Conservation (phyloP, 331 rosid species). For the Spiraea crenata region DNA sequence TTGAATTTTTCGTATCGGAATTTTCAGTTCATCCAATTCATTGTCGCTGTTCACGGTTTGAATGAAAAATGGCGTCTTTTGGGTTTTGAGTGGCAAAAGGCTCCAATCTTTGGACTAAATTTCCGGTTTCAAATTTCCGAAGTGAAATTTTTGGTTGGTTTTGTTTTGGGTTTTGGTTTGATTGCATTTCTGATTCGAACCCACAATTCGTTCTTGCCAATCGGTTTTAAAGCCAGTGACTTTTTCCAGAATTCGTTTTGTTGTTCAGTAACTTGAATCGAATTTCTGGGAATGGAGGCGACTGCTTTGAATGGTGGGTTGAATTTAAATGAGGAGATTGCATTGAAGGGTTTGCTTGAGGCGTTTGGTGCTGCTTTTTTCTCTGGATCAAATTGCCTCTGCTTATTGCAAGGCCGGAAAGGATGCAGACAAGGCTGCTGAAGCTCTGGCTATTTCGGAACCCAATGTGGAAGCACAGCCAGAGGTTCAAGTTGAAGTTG, state of each 20-base stretch:
- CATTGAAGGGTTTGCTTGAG: conserved; percentile 58
- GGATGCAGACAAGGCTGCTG: conserved; percentile 61
- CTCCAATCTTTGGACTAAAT: not conserved
- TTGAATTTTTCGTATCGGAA: not conserved
- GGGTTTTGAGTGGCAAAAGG: not conserved
- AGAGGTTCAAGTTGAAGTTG: conserved; percentile 28
- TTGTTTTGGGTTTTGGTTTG: not conserved
- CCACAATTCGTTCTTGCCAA: not conserved
- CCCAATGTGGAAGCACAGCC: conserved; percentile 19
- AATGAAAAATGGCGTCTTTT: not conserved
- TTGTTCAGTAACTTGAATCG: not conserved
- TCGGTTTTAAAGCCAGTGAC: not conserved
- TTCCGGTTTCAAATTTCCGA: not conserved
- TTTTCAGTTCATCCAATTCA: not conserved
- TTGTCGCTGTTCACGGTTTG: not conserved
- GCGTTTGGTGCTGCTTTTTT: conserved; percentile 59
- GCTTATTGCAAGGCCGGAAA: conserved; percentile 68
- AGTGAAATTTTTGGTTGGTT: not conserved
- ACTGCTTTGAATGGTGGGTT: conserved; percentile 30
- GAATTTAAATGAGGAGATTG: conserved; percentile 47
- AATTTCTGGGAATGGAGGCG: conserved; percentile 44
- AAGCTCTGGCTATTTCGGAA: conserved; percentile 37
- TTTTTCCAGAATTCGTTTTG: not conserved
- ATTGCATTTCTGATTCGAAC: not conserved
- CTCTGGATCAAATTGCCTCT: conserved; percentile 70